Evolutionary conservation across 2,329 filamentous ascomycete genomes (phyloP).

Genomic region (Colletotrichum camelliae): DNA sequence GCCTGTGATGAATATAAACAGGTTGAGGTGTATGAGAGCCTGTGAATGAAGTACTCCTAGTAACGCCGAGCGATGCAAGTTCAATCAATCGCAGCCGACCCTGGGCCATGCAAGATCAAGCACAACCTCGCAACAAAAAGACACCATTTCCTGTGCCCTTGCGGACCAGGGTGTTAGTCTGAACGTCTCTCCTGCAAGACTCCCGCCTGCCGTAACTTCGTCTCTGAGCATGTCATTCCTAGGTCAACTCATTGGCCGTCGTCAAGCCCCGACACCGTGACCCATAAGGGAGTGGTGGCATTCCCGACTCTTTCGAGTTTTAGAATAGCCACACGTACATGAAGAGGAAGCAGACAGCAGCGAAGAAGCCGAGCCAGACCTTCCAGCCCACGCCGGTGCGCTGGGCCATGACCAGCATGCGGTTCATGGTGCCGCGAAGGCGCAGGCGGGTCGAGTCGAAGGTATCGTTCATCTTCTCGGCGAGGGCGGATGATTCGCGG

Average conservation of each 20-base stretch:
- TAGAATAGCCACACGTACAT: conserved; percentile 91
- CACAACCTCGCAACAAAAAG: background rate
- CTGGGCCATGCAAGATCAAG: background rate
- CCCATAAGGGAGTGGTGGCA: background rate
- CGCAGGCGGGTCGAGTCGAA: conserved; percentile 86
- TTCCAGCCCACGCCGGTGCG: conserved; percentile 94
- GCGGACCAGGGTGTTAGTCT: background rate
- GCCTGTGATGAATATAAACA: background rate
- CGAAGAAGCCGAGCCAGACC: conserved; percentile 90
- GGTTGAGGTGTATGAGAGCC: background rate
- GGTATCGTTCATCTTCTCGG: conserved; percentile 94
- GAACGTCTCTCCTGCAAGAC: background rate
- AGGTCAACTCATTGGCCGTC: background rate
- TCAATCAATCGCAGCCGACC: background rate
- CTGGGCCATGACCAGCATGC: conserved; percentile 96
- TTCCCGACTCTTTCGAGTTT: conserved; percentile 24
- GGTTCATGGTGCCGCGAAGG: conserved; percentile 91
- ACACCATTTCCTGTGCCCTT: background rate
- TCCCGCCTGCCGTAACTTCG: background rate
- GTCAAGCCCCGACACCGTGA: background rate
- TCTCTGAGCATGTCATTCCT: background rate
- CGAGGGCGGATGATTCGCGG: conserved; percentile 83
- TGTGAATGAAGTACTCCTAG: background rate
- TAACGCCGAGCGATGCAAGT: conserved; percentile 9
- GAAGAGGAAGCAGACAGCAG: conserved; percentile 82